phyloP scores from a whole-genome alignment of 306 rosid species.

The Sicyos baderoa region DNA sequence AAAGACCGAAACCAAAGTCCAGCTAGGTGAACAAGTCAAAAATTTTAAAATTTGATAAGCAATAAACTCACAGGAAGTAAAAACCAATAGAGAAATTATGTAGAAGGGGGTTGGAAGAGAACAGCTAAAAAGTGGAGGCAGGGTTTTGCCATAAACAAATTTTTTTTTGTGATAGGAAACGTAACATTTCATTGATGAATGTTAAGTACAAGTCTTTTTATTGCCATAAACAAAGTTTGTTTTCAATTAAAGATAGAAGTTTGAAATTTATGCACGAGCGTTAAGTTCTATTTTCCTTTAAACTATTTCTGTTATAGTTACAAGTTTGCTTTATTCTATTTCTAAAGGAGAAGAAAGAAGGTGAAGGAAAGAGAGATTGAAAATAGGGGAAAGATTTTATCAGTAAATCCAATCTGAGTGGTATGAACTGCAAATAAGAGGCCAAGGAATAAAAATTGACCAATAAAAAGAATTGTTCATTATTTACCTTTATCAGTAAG shows the following conservation, averaged over 20 bases:
- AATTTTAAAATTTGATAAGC: neutral
- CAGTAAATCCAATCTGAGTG: neutral
- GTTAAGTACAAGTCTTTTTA: no score
- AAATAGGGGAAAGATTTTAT: neutral
- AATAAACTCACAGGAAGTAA: neutral
- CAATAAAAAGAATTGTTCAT: neutral
- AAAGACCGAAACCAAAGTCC: neutral
- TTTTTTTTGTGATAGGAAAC: no score
- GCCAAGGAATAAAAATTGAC: neutral
- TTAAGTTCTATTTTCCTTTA: neutral
- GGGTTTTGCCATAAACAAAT: neutral
- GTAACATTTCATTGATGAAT: no score
- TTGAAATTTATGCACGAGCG: neutral
- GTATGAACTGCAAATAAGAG: neutral
- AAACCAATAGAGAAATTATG: neutral
- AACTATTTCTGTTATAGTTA: neutral
- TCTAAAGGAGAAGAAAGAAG: neutral
- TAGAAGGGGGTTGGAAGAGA: neutral
- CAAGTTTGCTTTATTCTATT: neutral
- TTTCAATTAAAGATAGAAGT: neutral
- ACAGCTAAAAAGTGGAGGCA: neutral
- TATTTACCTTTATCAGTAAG: neutral
- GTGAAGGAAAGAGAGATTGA: neutral
- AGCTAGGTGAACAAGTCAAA: neutral
- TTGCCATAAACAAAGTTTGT: neutral